Base-by-base conservation (phyloP, 192 early-diverging fungal genomes). In the Coemansia sp. region DNA sequence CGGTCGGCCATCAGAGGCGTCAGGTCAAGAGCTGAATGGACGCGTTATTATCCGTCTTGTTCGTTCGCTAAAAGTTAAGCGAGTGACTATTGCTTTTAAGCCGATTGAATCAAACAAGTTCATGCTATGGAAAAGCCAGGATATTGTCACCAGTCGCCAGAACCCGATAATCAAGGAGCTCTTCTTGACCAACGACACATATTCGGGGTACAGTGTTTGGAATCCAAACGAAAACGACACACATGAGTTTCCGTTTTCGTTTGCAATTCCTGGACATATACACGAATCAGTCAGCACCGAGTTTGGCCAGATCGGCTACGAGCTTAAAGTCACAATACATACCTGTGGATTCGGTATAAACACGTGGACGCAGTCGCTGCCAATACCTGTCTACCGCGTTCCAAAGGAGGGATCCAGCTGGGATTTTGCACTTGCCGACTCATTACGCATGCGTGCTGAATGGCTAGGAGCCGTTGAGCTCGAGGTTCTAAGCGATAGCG, bases 391-490 rank as follows among this genome's bases (percentile, higher is more conserved):
- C 2, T 62, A 59, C 23, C 59, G 73, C 17, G 45, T 77, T 12
- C 67, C 73, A 17, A 30, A 63, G 12, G 63, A 77, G 14, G 59
- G 57, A 27, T 21, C 57, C 23, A 37, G 51, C 6, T 54, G 60
- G 33, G 57, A 59, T 9, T 18, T 64, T 30, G 24, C 48, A 2
- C 57, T 66, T 3, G 23, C 59, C 9, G 67, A 70, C 6, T 40
- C 67, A 0, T 44, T 77, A 52, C 53, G 58, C 14, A 57, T 62
- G 56, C 67, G 63, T 47, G 63, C 67, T 12, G 67, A 77, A 56
- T 77, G 73, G 73, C 53, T 77, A 14, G 73, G 60, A 15, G 61
- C 67, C 7, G 64, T 77, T 13, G 57, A 60, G 61, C 73, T 77
- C 8, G 67, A 63, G 46, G 50, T 77, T 12, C 47, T 67, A 0